Evolutionary conservation across 2,329 filamentous ascomycete species (phyloP), one percentile per base, ranked within the genome.

Genomic region (Parascedosporium putredinis): DNA sequence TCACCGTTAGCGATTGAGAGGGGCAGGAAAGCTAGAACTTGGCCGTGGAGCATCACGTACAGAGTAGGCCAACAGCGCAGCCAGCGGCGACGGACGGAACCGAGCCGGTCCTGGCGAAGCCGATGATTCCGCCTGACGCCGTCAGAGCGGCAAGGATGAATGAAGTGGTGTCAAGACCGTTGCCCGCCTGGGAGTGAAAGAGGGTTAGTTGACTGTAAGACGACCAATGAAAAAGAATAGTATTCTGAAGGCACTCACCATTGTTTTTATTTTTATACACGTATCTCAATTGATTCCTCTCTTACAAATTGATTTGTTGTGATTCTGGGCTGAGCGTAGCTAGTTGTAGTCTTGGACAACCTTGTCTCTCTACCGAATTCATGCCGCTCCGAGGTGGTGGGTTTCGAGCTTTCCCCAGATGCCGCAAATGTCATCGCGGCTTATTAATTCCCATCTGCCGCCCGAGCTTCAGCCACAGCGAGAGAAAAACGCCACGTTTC

Each of bases 51-150:
- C 24, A n/a, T 36, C n/a, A 66, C 71, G 43, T 69, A 80, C 76
- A 81, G 16, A 81, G 64, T 12, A 74, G 57, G 46, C 93, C 93
- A 56, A 98, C 89, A 29, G 84, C 83, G 57, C 88, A 73, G 48
- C 93, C 93, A 12, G 93, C 93, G 10, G 79, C 81, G 57, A 97
- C 76, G 10, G 89, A 95, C 33, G 91, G 91, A 46, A 95, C 65
- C 22, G 90, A 97, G 52, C 88, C 79, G 1, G 90, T 93, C 64
- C 84, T 83, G 42, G 84, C 73, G 68, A 88, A 98, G 62, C 93
- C 93, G 62, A 86, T 85, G 53, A 87, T 84, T 55, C 93, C 93
- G 59, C 93, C 93, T 51, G 84, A 76, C 47, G 90, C 88, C 52
- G 90, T 96, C 52, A 97, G 75, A 55, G 81, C 75, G 53, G 86